Base-by-base conservation (phyloP, 352 stramenopile genomes). In the Phytophthora syringae region DNA sequence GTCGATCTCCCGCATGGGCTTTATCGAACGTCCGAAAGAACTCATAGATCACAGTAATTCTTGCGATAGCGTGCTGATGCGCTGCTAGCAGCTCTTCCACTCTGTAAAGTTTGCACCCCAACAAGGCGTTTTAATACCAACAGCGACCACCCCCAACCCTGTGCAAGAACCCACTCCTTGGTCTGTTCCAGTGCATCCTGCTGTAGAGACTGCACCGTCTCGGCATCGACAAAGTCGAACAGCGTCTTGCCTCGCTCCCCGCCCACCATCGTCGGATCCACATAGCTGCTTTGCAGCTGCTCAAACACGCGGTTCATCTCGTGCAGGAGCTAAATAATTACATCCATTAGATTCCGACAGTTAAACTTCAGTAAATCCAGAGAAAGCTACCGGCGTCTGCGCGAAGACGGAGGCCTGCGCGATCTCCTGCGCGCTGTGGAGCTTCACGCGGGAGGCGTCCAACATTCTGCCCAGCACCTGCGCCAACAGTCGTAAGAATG, bases 181-280 rank as follows among this genome's bases (percentile, higher is more conserved):
- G 77, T 79, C 60, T 91, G 87, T 30, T 91, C 80, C 16, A 84
- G 48, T 16, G 87, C 78, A 52, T 95, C 85, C 39, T 92, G 84
- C 53, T 95, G 84, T 15, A 95, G 56, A 5, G 82, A 85, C 37
- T 89, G 74, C 12, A 95, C 87, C 6, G 87, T 92, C 43, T 94
- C 87, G 2, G 85, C 82, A 49, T 95, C 87, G 3, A 95, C 65
- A 64, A 91, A 95, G 69, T 95, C 87, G 40, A 92, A 95, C 10
- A 95, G 72, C 36, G 87, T 93, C 65, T 94, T 93, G 52, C 65
- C 72, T 7, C 28, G 52, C 39, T 93, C 81, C 7, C 71, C 78
- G 15, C 57, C 70, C 32, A 86, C 76, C 67, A 94, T 85, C 0
- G 60, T 60, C 7, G 83, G 76, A 37, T 90, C 83, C 18, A 92